These are phyloP conservation scores for Beauveria asiatica DNA, from an alignment of 2,329 filamentous ascomycete genomes.

Conservation along the genomic window DNA sequence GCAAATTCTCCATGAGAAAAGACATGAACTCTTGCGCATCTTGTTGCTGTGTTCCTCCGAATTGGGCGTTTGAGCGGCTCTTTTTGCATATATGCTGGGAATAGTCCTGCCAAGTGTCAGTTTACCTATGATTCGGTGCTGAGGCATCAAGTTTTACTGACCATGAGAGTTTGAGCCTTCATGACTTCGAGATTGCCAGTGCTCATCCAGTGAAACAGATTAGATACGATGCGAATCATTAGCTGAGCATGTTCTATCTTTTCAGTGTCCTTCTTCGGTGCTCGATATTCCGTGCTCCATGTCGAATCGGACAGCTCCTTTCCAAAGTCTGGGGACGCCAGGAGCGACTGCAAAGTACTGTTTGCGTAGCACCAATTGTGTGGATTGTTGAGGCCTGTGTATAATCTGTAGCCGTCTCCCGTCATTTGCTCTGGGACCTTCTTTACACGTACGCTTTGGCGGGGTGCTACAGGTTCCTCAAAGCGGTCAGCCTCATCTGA, in stretches of 20 bases:
- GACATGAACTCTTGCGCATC: constrained; percentile 86
- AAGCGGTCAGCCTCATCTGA: constrained; percentile 28
- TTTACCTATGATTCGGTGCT: constrained; percentile 13
- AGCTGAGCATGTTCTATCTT: constrained; percentile 46
- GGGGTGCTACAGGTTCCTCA: constrained; percentile 33
- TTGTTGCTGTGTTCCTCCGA: constrained; percentile 71
- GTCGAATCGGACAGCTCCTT: constrained; percentile 50
- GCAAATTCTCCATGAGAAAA: constrained; percentile 71
- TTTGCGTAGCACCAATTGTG: constrained; percentile 88
- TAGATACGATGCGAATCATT: constrained; percentile 51
- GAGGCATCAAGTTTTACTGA: constrained; percentile 25
- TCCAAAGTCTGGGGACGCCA: constrained; percentile 62
- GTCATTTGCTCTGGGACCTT: constrained; percentile 40
- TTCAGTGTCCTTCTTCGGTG: constrained; percentile 55
- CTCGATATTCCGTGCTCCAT: constrained; percentile 57
- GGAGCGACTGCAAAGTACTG: constrained; percentile 75
- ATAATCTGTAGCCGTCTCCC: constrained; percentile 18
- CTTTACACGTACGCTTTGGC: constrained; percentile 28
- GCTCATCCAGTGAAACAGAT: constrained; percentile 49
- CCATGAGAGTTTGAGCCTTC: constrained; percentile 49
- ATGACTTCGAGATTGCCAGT: constrained; percentile 41
- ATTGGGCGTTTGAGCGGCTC: constrained; percentile 31
- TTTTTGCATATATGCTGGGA: constrained; percentile 30
- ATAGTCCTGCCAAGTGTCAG: constrained; percentile 42
- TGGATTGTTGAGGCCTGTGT: constrained; percentile 68